Evolutionary conservation across 768 basidiomycete genomes (phyloP), one percentile per base, ranked within the genome.

Genomic region (Pisolithus sp.): DNA sequence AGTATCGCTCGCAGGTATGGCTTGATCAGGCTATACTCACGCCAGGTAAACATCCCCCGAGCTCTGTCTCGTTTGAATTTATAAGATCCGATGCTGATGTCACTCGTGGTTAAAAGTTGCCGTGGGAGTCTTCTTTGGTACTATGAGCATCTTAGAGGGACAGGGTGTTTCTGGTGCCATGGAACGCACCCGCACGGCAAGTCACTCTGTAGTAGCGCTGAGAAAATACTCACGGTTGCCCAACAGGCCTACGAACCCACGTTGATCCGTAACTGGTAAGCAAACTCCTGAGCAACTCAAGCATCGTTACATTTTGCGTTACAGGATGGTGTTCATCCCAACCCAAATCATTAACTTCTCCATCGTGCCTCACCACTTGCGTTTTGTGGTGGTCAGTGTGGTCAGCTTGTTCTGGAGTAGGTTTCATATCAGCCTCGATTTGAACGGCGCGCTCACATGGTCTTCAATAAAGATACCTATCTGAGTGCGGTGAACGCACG

Each of bases 341-440:
- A 79, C 86, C 0, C 89, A 93, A 64, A 60, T 84, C 50, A 73
- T 89, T 71, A 93, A 93, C 68, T 93, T 92, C 60, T 71, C 80
- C 8, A 20, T 92, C 30, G 78, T 90, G 1, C 90, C 90, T 2
- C 82, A 78, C 4, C 89, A 92, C 58, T 68, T 90, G 34, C 81
- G 89, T 36, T 83, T 92, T 49, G 75, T 85, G 18, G 73, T 85
- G 18, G 80, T 93, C 21, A 78, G 88, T 59, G 77, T 86, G 10
- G 86, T 91, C 48, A 85, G 84, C 60, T 75, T 90, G 53, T 86
- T 86, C 71, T 89, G 86, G 88, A 90, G 88, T 90, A 63, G 43
- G 85, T 77, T 12, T 23, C 4, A 17, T 6, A 41, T 37, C 52
- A 48, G 17, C 30, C 10, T 54, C 47, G 47, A 41, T 9, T 43